Evolutionary conservation across 768 basidiomycete species (phyloP).

Genomic region (Suillus sp.): DNA sequence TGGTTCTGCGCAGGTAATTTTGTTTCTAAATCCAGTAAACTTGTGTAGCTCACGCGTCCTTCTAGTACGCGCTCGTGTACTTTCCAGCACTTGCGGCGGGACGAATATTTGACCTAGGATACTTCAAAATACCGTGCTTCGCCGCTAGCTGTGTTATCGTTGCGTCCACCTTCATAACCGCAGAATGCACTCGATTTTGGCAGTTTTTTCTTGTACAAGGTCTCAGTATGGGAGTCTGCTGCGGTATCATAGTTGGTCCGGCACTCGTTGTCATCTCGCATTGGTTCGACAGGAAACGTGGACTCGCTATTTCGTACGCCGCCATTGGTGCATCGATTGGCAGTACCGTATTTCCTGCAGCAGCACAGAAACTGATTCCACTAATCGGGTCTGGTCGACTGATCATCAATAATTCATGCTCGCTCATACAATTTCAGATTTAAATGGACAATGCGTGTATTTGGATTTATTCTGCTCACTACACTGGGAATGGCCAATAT

Average conservation of each 20-base stretch:
- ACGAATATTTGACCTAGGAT: conserved; percentile 73
- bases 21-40: conserved; percentile 5
- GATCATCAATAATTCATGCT: not conserved
- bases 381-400: conserved; percentile 51
- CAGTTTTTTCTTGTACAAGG: conserved; percentile 80
- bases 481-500: conserved; percentile 58
- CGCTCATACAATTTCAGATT: conserved; percentile 48
- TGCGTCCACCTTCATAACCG: conserved; percentile 60
- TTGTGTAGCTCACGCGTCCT: not conserved
- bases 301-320: conserved; percentile 59
- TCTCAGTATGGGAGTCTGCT: conserved; percentile 59
- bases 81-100: conserved; percentile 65
- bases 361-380: conserved; percentile 54
- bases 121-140: conserved; percentile 54
- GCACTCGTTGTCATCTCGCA: conserved; percentile 62
- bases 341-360: conserved; percentile 67
- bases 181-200: conserved; percentile 75
- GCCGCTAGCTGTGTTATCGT: conserved; percentile 53
- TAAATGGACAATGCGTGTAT: conserved; percentile 72
- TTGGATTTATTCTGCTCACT: conserved; percentile 62
- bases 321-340: conserved; percentile 71
- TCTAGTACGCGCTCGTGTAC: conserved; percentile 63
- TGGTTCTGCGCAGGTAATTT: conserved; percentile 66
- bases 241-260: conserved; percentile 65
- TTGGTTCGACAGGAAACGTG: conserved; percentile 65